phyloP scores from a whole-genome alignment of 2,329 filamentous ascomycete genomes.

The Xylaria sp. region DNA sequence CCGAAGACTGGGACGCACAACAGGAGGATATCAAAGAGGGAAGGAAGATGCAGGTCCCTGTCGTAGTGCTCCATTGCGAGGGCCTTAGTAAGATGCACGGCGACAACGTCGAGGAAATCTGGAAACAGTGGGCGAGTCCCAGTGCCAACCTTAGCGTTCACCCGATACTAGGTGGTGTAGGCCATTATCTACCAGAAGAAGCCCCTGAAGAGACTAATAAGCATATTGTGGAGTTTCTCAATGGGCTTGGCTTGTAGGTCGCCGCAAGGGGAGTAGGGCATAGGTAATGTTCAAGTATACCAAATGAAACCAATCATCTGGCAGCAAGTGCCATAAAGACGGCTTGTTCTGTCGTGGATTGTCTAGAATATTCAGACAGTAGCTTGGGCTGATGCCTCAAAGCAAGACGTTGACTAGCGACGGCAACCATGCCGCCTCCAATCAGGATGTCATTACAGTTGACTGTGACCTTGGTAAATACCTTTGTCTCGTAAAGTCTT shows the following conservation, averaged over 20 bases:
- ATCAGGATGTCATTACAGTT: too few relatives aligned
- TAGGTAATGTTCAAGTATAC: not conserved
- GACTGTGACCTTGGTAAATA: not conserved
- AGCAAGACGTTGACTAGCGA: not conserved
- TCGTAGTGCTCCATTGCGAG: constrained; percentile 32
- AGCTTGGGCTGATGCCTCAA: not conserved
- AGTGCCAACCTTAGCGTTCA: constrained; percentile 21
- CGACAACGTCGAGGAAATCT: constrained; percentile 25
- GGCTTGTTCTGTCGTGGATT: not conserved
- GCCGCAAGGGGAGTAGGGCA: too few relatives aligned
- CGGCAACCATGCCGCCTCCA: not conserved
- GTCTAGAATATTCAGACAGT: not conserved
- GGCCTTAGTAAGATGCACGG: constrained; percentile 27
- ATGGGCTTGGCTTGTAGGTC: constrained; percentile 37
- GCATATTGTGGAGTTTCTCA: constrained; percentile 33
- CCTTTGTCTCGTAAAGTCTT: not conserved
- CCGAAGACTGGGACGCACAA: constrained; percentile 38
- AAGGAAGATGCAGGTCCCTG: constrained; percentile 27
- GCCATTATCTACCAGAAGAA: constrained; percentile 38
- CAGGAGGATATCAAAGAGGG: constrained; percentile 27
- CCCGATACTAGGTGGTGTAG: constrained; percentile 22
- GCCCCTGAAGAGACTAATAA: constrained; percentile 35
- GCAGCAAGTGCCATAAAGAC: not conserved
- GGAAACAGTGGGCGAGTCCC: constrained; percentile 29
- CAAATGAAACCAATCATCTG: not conserved